Evolutionary conservation across 1,139 yeast species (phyloP).

Genomic region (Pichia sp.): DNA sequence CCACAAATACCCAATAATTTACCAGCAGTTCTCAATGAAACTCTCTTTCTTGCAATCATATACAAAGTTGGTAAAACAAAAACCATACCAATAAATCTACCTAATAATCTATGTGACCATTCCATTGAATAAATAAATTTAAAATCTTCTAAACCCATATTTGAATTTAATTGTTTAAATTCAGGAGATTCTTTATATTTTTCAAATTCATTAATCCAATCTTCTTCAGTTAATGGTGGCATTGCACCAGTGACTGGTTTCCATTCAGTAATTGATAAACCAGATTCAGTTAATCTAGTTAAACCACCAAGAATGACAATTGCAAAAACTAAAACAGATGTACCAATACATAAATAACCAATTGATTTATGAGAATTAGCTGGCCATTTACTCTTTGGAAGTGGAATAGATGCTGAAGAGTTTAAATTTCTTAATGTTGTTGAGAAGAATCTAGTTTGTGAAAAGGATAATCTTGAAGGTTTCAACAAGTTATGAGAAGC

Average conservation of each 20-base stretch:
- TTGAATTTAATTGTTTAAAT: slow-evolving; percentile 80
- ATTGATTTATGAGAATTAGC: slow-evolving; percentile 44
- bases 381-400: slow-evolving; percentile 26
- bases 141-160: slow-evolving; percentile 87
- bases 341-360: slow-evolving; percentile 88
- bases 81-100: slow-evolving; percentile 80
- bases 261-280: slow-evolving; percentile 97
- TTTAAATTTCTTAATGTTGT: background rate
- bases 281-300: slow-evolving; percentile 92
- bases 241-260: slow-evolving; percentile 92
- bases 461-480: background rate
- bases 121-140: slow-evolving; percentile 96
- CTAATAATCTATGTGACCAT: slow-evolving; percentile 93
- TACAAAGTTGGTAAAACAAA: slow-evolving; percentile 82
- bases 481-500: background rate
- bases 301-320: slow-evolving; percentile 96
- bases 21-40: slow-evolving; percentile 64
- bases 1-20: slow-evolving; percentile 68
- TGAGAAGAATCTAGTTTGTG: slow-evolving; percentile 10
- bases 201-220: slow-evolving; percentile 81
- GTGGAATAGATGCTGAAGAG: slow-evolving; percentile 1
- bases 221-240: slow-evolving; percentile 74
- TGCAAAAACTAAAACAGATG: slow-evolving; percentile 86
- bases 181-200: slow-evolving; percentile 88
- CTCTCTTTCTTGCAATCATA: slow-evolving; percentile 60